Evolutionary conservation across 2,329 filamentous ascomycete genomes (phyloP).

Genomic region (Cladobotryum protrusum): DNA sequence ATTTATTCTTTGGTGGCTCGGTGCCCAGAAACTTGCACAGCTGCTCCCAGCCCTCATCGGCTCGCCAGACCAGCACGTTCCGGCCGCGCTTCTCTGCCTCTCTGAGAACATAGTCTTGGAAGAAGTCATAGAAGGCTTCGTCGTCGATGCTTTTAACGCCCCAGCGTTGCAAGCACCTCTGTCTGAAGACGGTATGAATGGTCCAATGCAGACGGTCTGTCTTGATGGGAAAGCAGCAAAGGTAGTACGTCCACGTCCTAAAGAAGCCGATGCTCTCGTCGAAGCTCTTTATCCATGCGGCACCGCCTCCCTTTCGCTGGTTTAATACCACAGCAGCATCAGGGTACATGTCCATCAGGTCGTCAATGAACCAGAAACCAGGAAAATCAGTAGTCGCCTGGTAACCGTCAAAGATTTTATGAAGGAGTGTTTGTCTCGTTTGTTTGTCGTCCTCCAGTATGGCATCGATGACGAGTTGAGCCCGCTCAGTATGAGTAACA

Average conservation of each 20-base stretch:
- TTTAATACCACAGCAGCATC: conserved; percentile 29
- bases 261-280: conserved; percentile 23
- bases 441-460: conserved; percentile 22
- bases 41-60: conserved; percentile 36
- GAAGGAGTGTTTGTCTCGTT: conserved; percentile 24
- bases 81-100: conserved; percentile 26
- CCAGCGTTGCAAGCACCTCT: conserved; percentile 8
- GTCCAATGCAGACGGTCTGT: conserved; percentile 24
- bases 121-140: conserved; percentile 16
- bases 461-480: conserved; percentile 21
- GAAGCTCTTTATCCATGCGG: conserved; percentile 23
- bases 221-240: conserved; percentile 20
- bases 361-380: conserved; percentile 25
- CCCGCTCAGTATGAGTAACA: conserved; percentile 17
- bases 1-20: conserved; percentile 23
- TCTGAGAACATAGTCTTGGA: conserved; percentile 20
- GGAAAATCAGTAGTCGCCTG: conserved; percentile 25
- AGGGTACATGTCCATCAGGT: conserved; percentile 34
- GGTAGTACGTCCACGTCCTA: conserved; percentile 19
- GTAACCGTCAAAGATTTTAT: conserved; percentile 26
- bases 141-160: conserved; percentile 4
- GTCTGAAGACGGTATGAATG: conserved; percentile 13
- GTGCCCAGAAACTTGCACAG: conserved; percentile 36
- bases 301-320: conserved; percentile 18
- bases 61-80: conserved; percentile 20